Conservation (phyloP, 2,329 filamentous ascomycete species). For the Pestalotiopsis sp. region DNA sequence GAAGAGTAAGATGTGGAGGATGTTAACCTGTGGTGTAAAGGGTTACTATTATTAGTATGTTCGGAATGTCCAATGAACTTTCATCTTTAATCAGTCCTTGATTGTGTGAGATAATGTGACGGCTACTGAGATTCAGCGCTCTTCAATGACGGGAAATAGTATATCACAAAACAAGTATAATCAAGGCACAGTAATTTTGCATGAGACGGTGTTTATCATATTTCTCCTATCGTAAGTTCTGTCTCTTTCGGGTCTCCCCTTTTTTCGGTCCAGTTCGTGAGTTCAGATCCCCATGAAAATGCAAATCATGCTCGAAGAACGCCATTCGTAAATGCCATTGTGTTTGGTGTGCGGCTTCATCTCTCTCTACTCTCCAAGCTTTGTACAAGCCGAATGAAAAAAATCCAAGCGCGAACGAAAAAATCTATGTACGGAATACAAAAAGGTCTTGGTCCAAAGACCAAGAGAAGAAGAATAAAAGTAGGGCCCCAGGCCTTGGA, state of each 20-base stretch:
- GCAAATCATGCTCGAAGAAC: background rate
- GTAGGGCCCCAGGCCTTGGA: background rate
- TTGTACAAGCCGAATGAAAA: background rate
- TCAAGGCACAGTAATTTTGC: background rate
- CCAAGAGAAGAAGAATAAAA: background rate
- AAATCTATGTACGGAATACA: background rate
- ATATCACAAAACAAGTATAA: background rate
- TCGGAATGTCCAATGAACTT: background rate
- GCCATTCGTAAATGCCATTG: background rate
- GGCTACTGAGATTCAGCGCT: too few relatives aligned
- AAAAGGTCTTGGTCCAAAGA: background rate
- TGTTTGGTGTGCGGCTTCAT: background rate
- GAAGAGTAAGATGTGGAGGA: conserved; percentile 4
- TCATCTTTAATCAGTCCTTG: too few relatives aligned
- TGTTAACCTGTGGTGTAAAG: background rate
- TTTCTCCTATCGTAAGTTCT: background rate
- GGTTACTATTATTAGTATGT: background rate
- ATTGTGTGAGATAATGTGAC: too few relatives aligned
- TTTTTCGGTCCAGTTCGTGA: background rate
- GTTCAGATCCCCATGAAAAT: background rate
- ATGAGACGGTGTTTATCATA: background rate
- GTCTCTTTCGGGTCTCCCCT: too few relatives aligned
- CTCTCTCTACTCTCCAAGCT: background rate
- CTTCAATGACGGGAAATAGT: conserved; percentile 36
- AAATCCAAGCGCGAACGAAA: background rate